Evolutionary conservation across 139 green algal species (phyloP), one percentile per base, ranked within the genome.

Genomic region (Parachlorella kessleri): DNA sequence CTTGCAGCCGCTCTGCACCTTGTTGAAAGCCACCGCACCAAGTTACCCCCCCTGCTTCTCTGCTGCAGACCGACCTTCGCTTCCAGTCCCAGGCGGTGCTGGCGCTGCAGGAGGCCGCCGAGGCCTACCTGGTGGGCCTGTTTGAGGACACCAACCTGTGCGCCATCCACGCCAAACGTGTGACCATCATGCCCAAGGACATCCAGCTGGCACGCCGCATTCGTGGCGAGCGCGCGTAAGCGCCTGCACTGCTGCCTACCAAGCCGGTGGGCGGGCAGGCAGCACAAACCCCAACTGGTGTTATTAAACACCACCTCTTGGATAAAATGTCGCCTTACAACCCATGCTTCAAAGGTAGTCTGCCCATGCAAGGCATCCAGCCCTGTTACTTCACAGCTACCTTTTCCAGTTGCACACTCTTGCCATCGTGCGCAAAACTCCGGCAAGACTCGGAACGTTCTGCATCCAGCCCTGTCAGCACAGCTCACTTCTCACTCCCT

Each of bases 171-270:
- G 93, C 93, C 84, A 97, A 97, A 88, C 90, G 94, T 66, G 94
- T 98, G 32, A 98, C 95, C 76, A 98, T 99, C 90, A 97, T 98
- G 95, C 95, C 95, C 83, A 98, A 98, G 88, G 94, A 98, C 90
- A 97, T 98, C 77, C 95, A 98, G 91, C 84, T 99, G 87, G 95
- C 95, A 9, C 89, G 95, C 83, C 90, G 95, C 76, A 98, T 98
- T 85, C 89, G 93, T 85, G 95, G 93, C 75, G 94, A 98, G 90
- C 93, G 79, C 63, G 79, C 79, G 26, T 83, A 38, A 77, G 69
- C 69, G 55, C 24, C 14, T 38, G 23, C n/a, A n/a, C n/a, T n/a
- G n/a, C n/a, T n/a, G n/a, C n/a, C n/a, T n/a, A n/a, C n/a, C n/a
- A n/a, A n/a, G n/a, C n/a, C n/a, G n/a, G n/a, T n/a, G n/a, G n/a